Base-by-base conservation (phyloP, 176 grass and related monocot species). In the Musa acuminata region DNA sequence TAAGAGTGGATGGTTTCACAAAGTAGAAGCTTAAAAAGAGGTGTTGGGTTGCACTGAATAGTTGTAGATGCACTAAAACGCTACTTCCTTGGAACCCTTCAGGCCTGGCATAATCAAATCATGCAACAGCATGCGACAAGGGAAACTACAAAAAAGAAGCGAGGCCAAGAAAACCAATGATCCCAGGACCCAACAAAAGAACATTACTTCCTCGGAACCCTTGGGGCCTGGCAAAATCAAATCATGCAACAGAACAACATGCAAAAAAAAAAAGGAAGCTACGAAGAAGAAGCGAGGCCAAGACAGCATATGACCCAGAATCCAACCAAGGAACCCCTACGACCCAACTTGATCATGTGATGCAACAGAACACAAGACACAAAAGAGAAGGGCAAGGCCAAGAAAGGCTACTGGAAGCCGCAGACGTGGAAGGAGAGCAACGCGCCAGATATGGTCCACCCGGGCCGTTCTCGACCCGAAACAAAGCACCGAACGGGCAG, bases 401-500 rank as follows among this genome's bases (percentile, higher is more conserved):
- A 66, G 63, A 69, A 20, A 69, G 7, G 35, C 4, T 70, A 70
- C 67, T 48, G 48, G n/a, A 84, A 69, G 0, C 17, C 23, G 77
- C 77, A 88, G 85, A 78, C 81, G 21, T 73, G 64, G 71, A 88
- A 75, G 11, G 83, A 64, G 48, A n/a, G 60, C 19, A 52, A 64
- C 75, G 75, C 7, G 57, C 12, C 19, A 77, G 60, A 51, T 51
- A 20, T 13, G 75, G 58, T 8, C 48, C 58, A 11, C 21, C 48
- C n/a, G 75, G 80, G 13, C 72, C 17, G 6, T 59, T 51, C 27
- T 75, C 86, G 26, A 91, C 86, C 63, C 83, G 51, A 60, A 98
- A 98, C 55, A 87, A 74, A 62, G 95, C 79, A 69, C 95, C 95
- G 51, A 94, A 94, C 24, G 82, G 82, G 72, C 95, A 84, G 8